These are phyloP conservation scores for Mucor lusitanicus DNA, from an alignment of 371 early-diverging fungal genomes.

Conservation along the genomic window DNA sequence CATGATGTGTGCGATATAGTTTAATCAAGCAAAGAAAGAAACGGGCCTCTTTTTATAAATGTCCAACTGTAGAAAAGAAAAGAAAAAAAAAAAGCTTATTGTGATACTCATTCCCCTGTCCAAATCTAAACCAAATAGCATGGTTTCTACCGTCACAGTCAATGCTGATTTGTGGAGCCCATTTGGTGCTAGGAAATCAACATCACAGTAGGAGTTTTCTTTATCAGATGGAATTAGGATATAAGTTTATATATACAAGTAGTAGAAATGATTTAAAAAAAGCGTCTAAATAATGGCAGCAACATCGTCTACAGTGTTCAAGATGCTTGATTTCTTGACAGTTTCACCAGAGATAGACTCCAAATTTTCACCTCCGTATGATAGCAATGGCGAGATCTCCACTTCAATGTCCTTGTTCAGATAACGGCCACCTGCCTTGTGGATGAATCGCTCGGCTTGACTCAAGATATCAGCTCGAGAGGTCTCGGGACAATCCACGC, in stretches of 20 bases:
- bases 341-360: neutral
- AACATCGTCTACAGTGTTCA: conserved; percentile 9
- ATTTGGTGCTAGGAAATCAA: neutral
- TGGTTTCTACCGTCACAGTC: neutral
- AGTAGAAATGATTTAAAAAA: neutral
- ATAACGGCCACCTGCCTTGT: conserved; percentile 29
- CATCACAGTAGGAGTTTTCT: neutral
- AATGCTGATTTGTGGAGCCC: neutral
- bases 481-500: conserved; percentile 64
- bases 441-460: conserved; percentile 34
- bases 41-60: neutral
- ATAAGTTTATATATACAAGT: neutral
- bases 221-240: neutral
- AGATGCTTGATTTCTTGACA: conserved; percentile 5
- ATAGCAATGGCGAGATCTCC: conserved; percentile 12
- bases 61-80: no score
- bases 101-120: neutral
- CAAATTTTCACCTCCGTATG: conserved; percentile 17
- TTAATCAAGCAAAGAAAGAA: neutral
- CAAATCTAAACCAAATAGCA: conserved; percentile 1
- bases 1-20: neutral
- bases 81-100: neutral
- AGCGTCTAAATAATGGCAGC: neutral
- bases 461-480: conserved; percentile 58
- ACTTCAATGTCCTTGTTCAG: neutral